Percentiles rank a stretch among this genome's conserved stretches.
These are phyloP conservation scores for Friedmanniomyces simplex DNA, from an alignment of 495 filamentous ascomycete genomes.

Conservation along the genomic window DNA sequence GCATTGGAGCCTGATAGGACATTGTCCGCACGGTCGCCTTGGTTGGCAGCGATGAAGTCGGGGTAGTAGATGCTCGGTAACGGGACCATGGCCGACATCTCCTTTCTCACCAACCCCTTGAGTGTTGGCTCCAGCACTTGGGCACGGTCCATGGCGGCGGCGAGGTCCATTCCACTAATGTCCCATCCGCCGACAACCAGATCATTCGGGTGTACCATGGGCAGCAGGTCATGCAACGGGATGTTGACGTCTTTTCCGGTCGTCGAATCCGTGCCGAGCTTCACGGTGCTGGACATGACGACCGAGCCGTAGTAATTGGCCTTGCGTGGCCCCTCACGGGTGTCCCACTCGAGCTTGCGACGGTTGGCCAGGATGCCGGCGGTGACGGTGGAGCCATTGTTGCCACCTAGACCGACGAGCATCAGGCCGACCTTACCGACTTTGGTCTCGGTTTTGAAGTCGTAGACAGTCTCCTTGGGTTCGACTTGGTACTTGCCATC, in stretches of 20 bases:
- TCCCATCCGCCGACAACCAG: conserved; percentile 96
- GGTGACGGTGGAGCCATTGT: conserved; percentile 96
- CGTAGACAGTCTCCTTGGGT: conserved; percentile 81
- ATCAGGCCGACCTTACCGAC: conserved; percentile 91
- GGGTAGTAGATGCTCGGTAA: conserved; percentile 96
- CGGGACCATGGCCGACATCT: conserved; percentile 82
- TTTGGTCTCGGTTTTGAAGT: conserved; percentile 95
- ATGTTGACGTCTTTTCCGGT: conserved; percentile 89
- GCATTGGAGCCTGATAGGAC: conserved; percentile 74
- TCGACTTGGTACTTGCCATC: conserved; percentile 71
- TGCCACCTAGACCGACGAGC: conserved; percentile 96
- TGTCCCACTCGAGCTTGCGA: conserved; percentile 78
- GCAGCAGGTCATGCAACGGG: conserved; percentile 85
- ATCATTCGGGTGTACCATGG: conserved; percentile 97
- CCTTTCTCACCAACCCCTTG: conserved; percentile 79
- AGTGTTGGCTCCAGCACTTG: conserved; percentile 86
- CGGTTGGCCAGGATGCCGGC: conserved; percentile 96
- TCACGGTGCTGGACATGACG: conserved; percentile 92
- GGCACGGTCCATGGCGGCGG: conserved; percentile 90
- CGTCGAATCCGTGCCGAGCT: conserved; percentile 79
- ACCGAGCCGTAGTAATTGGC: conserved; percentile 98
- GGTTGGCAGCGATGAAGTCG: conserved; percentile 98
- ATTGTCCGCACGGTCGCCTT: conserved; percentile 95
- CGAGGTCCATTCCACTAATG: conserved; percentile 80
- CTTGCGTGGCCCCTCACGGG: conserved; percentile 69